Evolutionary conservation across 306 rosid species (phyloP), one percentile per base, ranked within the genome.

Genomic region (Casuarina glauca): DNA sequence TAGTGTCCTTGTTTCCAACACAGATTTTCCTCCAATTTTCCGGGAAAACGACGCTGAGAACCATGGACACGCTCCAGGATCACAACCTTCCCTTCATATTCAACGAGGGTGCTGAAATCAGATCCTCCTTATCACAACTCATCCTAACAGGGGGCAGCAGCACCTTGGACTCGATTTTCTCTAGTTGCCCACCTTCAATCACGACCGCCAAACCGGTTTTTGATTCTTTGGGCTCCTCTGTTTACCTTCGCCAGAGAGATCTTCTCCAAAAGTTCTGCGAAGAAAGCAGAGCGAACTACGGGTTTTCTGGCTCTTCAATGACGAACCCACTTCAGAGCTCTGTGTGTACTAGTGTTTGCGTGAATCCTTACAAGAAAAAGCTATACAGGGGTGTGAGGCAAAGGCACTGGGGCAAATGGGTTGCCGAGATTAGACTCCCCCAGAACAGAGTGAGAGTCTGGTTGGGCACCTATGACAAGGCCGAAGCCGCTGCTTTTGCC

Each of bases 361-460:
- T 58, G 12, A 79, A 52, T 26, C 87, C 90, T 6, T 17, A 54
- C 61, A 89, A 89, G 93, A 91, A 90, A 36, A 96, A 93, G 74
- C 83, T 87, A 0, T 96, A 96, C 91, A 96, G 99, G 79, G 99
- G 99, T 70, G 99, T 96, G 85, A 89, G 99, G 17, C 97, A 96
- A 93, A 93, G 99, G 73, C 96, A 96, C 61, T 96, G 99, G 99
- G 99, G 98, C 20, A 96, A 96, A 85, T 96, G 99, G 99, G 99
- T 96, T 0, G 99, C 99, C 0, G 99, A 96, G 74, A 96, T 96
- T 41, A 84, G 99, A 68, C 93, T 96, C 15, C 99, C 99, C 7
- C 99, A 96, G 86, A 96, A 96, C 81, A 84, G 99, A 83, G 89
- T 93, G 98, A 86, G 99, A 76, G 94, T 93, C 39, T 96, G 99